phyloP scores from a whole-genome alignment of 192 early-diverging fungal species.

The Backusella mclennaniae region DNA sequence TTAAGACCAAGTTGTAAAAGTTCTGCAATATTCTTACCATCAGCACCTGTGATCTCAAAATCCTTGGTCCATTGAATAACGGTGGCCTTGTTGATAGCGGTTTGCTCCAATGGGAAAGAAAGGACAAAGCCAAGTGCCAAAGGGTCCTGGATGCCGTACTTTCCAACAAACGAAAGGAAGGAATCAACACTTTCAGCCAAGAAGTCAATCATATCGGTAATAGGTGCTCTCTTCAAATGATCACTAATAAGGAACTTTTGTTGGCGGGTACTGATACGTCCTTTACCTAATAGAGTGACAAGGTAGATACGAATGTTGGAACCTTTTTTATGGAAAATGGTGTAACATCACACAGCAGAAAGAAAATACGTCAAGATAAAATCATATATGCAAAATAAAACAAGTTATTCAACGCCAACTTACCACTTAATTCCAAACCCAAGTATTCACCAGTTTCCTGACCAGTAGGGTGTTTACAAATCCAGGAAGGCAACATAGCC shows the following conservation, averaged over 20 bases:
- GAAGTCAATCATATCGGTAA: slow-evolving; percentile 63
- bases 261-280: slow-evolving; percentile 48
- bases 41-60: slow-evolving; percentile 72
- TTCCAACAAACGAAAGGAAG: slow-evolving; percentile 55
- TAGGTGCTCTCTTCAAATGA: slow-evolving; percentile 38
- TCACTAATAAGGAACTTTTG: slow-evolving; percentile 59
- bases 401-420: neutral
- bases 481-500: slow-evolving; percentile 79
- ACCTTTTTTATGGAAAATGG: neutral
- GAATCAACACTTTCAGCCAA: slow-evolving; percentile 81
- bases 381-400: neutral
- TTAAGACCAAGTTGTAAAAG: slow-evolving; percentile 77
- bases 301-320: slow-evolving; percentile 26
- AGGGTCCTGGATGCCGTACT: slow-evolving; percentile 14
- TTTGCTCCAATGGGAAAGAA: slow-evolving; percentile 89
- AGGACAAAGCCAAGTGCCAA: slow-evolving; percentile 84
- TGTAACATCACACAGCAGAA: neutral
- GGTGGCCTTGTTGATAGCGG: slow-evolving; percentile 60
- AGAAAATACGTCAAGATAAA: neutral
- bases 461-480: slow-evolving; percentile 65
- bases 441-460: slow-evolving; percentile 75
- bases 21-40: slow-evolving; percentile 78
- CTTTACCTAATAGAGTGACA: slow-evolving; percentile 51
- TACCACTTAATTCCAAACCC: slow-evolving; percentile 84
- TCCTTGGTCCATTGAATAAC: slow-evolving; percentile 87